Base-by-base conservation (phyloP, 495 filamentous ascomycete species). In the Xylaria telfairii region DNA sequence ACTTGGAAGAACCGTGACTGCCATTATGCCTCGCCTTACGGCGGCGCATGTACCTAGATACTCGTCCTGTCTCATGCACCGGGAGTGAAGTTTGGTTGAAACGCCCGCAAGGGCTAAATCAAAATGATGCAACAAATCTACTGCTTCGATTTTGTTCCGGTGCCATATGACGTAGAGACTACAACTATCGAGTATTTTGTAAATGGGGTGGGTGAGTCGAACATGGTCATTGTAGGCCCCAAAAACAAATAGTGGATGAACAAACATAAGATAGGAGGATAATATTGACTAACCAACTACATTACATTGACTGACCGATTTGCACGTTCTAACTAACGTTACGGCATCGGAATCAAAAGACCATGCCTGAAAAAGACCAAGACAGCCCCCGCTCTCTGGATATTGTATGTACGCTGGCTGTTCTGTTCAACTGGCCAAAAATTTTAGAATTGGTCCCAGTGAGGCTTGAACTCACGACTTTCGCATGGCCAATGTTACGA, bases 381-480 rank as follows among this genome's bases (percentile, higher is more conserved):
- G n/a, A n/a, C n/a, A n/a, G n/a, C n/a, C n/a, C n/a, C n/a, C n/a
- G n/a, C n/a, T n/a, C n/a, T n/a, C n/a, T n/a, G n/a, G n/a, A n/a
- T n/a, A n/a, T n/a, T n/a, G n/a, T n/a, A n/a, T n/a, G n/a, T n/a
- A n/a, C n/a, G n/a, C n/a, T n/a, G n/a, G n/a, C n/a, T n/a, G n/a
- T n/a, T n/a, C n/a, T n/a, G n/a, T n/a, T n/a, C n/a, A n/a, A n/a
- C n/a, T n/a, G n/a, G 37, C 4, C 37, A 42, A 61, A 61, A 42
- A 15, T 0, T 24, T 3, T 13, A 5, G 3, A 0, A 17, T 1
- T 64, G 26, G 41, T 64, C 61, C 37, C 61, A 46, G 41, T 64
- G 61, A 64, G 61, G 61, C 39, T 64, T 46, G 41, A 62, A 62
- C 26, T 64, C 61, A 64, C 41, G 61, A 17, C 61, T 17, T 64